phyloP scores from a whole-genome alignment of 2,329 filamentous ascomycete species.

The Fusarium sp. region DNA sequence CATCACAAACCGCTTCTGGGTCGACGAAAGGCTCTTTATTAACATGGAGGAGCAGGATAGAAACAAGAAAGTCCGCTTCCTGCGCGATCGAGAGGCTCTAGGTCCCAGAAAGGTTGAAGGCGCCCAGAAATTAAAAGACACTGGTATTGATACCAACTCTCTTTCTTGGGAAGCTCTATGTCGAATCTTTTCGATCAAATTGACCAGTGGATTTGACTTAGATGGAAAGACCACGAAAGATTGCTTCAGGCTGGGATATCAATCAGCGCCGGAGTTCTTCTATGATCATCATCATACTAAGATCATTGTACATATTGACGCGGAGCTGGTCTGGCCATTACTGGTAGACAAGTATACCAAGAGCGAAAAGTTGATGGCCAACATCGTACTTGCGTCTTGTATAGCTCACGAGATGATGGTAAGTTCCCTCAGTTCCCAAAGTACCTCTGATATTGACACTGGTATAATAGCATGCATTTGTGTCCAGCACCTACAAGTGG shows the following conservation, averaged over 20 bases:
- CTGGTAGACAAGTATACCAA: conserved; percentile 37
- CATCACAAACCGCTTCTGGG: conserved; percentile 40
- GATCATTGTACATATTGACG: conserved; percentile 22
- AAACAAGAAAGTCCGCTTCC: conserved; percentile 17
- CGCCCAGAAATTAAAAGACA: conserved; percentile 10
- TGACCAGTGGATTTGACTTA: conserved; percentile 29
- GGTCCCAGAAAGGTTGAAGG: conserved; percentile 4
- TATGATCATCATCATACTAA: neutral
- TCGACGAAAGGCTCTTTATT: conserved; percentile 23
- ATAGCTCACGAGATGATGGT: conserved; percentile 49
- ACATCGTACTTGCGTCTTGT: conserved; percentile 34
- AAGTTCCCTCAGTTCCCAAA: conserved; percentile 10
- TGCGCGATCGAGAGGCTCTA: neutral
- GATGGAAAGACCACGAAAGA: neutral
- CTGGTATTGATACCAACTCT: neutral
- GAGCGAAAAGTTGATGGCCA: conserved; percentile 45
- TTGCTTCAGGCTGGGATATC: neutral
- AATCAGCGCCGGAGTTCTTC: neutral
- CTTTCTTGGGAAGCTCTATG: conserved; percentile 4
- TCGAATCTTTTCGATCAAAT: conserved; percentile 10
- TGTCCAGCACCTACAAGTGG: conserved; percentile 25
- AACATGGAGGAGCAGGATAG: neutral
- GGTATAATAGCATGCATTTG: conserved; percentile 36
- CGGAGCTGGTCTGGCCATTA: conserved; percentile 45
- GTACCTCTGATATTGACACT: conserved; percentile 5